Base-by-base conservation (phyloP, 495 filamentous ascomycete genomes). In the Daldinia concentrica region DNA sequence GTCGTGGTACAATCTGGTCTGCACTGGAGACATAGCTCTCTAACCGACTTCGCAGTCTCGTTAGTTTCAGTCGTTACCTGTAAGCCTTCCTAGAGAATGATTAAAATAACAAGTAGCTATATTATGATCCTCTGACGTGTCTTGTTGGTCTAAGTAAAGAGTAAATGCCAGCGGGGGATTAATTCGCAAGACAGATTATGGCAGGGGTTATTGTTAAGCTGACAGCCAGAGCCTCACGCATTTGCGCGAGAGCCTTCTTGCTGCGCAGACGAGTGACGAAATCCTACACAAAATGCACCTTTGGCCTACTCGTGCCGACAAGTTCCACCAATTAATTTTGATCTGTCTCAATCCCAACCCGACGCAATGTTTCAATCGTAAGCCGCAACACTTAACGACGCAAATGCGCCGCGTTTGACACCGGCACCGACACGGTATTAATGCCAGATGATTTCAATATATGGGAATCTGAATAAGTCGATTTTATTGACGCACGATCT, bases 191-290 rank as follows among this genome's bases (percentile, higher is more conserved):
- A 57, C n/a, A 39, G 27, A 12, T 14, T 30, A 15, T 50, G 5
- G 27, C n/a, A 34, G 24, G 57, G 7, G 24, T 36, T 12, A 50
- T 26, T 50, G 14, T 15, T 22, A 24, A 22, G 48, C 51, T 50
- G 22, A 59, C 30, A 12, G 9, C 26, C 45, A 48, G 48, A 65
- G 55, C 55, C 62, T 62, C 39, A 48, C 68, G 62, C 68, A 71
- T 61, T 62, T 71, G 68, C 62, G 68, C 62, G 27, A 17, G 8
- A 61, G 17, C 17, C 22, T 22, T 41, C 37, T 65, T n/a, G 30
- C 24, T 50, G 58, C 68, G 68, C 62, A 71, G 51, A 58, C 30
- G 62, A 70, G 62, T 71, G 68, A 34, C 56, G 22, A 51, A 54
- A 32, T 22, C 56, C 15, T 62, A 71, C 62, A 60, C 32, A 71